Evolutionary conservation across 2,329 filamentous ascomycete species (phyloP).

Genomic region (Fusarium sp.): DNA sequence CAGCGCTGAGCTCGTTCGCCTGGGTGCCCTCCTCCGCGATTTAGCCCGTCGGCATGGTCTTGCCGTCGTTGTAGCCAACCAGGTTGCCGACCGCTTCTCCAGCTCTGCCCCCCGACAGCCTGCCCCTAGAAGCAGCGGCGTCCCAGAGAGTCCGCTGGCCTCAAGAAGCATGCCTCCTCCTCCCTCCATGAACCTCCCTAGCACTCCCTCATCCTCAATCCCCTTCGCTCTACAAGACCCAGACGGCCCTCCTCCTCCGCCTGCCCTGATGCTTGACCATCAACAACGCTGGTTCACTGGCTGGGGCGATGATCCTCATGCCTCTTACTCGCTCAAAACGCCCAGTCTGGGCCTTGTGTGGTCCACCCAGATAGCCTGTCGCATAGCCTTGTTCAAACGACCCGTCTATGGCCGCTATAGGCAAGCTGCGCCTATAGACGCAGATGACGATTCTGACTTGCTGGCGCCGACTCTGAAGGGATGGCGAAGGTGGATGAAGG

Average conservation of each 20-base stretch:
- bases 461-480: conserved; percentile 58
- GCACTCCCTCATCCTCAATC: conserved; percentile 52
- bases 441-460: conserved; percentile 53
- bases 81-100: conserved; percentile 87
- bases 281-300: conserved; percentile 96
- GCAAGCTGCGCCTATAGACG: conserved; percentile 48
- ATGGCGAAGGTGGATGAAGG: conserved; percentile 81
- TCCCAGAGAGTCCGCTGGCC: conserved; percentile 60
- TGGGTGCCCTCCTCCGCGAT: conserved; percentile 77
- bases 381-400: conserved; percentile 80
- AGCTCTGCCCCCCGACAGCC: conserved; percentile 32
- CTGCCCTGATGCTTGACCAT: conserved; percentile 77
- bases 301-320: conserved; percentile 77
- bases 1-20: conserved; percentile 75
- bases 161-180: conserved; percentile 52
- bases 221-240: conserved; percentile 45
- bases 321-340: conserved; percentile 70
- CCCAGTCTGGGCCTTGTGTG: conserved; percentile 88
- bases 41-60: conserved; percentile 77
- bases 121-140: conserved; percentile 37
- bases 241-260: conserved; percentile 49
- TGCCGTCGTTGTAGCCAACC: conserved; percentile 91
- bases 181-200: conserved; percentile 44
- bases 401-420: conserved; percentile 59
- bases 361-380: conserved; percentile 85